These are phyloP conservation scores for Dissophora ornata DNA, from an alignment of 192 early-diverging fungal species.

Conservation along the genomic window DNA sequence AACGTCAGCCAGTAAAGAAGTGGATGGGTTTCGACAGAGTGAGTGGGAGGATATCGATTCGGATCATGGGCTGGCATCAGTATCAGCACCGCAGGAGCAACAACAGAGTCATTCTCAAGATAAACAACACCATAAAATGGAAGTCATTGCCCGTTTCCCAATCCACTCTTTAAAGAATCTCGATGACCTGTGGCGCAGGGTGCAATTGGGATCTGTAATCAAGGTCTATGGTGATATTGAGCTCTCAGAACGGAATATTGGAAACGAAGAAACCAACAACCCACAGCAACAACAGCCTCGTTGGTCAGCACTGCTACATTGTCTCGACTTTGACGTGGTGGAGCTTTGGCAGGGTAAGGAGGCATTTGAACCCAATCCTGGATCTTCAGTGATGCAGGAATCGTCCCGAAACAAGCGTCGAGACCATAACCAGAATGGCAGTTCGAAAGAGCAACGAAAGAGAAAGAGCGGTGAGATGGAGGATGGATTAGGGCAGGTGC, in stretches of 20 bases:
- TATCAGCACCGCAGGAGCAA: too few relatives aligned
- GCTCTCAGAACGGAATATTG: constrained; percentile 9
- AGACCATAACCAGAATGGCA: neutral
- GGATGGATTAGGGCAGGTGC: neutral
- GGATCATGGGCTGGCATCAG: too few relatives aligned
- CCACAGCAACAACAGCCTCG: neutral
- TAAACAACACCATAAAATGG: constrained; percentile 6
- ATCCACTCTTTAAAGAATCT: constrained; percentile 23
- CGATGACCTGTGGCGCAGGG: constrained; percentile 45
- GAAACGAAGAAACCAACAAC: neutral
- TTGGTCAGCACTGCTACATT: constrained; percentile 41
- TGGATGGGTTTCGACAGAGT: neutral
- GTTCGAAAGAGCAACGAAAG: neutral
- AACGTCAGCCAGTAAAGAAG: neutral
- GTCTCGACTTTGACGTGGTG: constrained; percentile 35
- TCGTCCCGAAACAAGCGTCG: neutral
- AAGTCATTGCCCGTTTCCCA: constrained; percentile 37
- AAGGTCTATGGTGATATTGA: constrained; percentile 46
- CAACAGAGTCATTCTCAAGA: neutral
- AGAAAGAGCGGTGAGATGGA: constrained; percentile 12
- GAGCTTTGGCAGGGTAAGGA: constrained; percentile 39
- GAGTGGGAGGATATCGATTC: constrained; percentile 29
- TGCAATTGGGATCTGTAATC: constrained; percentile 38
- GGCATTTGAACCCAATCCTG: constrained; percentile 38
- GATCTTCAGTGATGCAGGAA: constrained; percentile 1